A percentile compares a stretch with the other conserved stretches of the same genome.
Evolutionary conservation across 106 monocot species (phyloP).

Genomic region (Dioscorea dumetorum): DNA sequence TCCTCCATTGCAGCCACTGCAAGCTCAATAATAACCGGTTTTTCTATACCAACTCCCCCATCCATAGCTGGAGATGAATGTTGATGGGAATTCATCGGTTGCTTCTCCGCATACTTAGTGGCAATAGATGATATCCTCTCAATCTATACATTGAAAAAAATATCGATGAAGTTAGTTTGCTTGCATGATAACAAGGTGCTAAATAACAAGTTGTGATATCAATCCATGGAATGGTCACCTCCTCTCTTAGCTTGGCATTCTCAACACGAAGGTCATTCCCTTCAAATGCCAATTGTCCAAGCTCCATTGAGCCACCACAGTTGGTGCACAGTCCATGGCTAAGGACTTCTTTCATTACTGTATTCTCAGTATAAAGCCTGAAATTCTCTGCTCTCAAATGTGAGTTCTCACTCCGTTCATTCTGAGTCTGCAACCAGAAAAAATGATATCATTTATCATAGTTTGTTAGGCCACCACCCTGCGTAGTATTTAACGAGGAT

Average conservation of each 20-base stretch:
- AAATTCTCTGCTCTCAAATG: slow-evolving; percentile 79
- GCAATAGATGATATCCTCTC: slow-evolving; percentile 85
- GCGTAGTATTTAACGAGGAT: no score
- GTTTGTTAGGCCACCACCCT: no score
- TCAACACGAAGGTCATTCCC: slow-evolving; percentile 83
- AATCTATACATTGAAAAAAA: slow-evolving; percentile 28
- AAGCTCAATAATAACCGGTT: slow-evolving; percentile 70
- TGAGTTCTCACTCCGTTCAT: slow-evolving; percentile 81
- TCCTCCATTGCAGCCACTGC: slow-evolving; percentile 97
- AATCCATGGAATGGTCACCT: slow-evolving; percentile 26
- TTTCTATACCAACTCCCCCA: slow-evolving; percentile 46
- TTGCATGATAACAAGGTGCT: background rate
- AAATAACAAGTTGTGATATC: background rate
- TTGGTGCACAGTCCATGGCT: slow-evolving; percentile 74
- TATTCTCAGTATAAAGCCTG: slow-evolving; percentile 75
- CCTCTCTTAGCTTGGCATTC: slow-evolving; percentile 78
- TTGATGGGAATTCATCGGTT: slow-evolving; percentile 45
- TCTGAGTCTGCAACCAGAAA: slow-evolving; percentile 50
- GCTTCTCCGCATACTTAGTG: slow-evolving; percentile 62
- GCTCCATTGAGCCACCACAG: slow-evolving; percentile 81
- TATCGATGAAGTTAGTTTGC: no score
- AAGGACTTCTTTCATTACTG: slow-evolving; percentile 77
- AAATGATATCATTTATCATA: no score
- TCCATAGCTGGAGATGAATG: slow-evolving; percentile 26
- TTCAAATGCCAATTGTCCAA: slow-evolving; percentile 95